These are phyloP conservation scores for Powellomyces hirtus DNA, from an alignment of 192 early-diverging fungal genomes.

Conservation along the genomic window DNA sequence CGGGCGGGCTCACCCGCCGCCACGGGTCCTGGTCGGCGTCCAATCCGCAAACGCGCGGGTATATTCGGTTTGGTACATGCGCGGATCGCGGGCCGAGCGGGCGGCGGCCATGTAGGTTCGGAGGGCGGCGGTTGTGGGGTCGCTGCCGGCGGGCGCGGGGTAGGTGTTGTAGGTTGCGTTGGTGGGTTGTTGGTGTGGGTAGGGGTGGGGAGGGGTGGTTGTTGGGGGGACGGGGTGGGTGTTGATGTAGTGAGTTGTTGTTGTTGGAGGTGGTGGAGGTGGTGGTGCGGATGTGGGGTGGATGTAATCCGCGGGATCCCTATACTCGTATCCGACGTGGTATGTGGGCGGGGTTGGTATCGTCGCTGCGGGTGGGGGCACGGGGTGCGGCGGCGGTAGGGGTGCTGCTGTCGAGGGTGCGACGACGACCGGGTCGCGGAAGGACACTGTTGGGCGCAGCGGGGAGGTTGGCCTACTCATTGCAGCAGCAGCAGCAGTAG, in stretches of 20 bases:
- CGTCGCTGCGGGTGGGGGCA: no score
- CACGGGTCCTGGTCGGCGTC: no score
- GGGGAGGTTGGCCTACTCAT: no score
- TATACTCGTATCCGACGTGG: not conserved
- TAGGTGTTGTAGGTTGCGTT: not conserved
- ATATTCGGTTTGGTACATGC: slow-evolving; percentile 1
- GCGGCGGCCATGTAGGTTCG: not conserved
- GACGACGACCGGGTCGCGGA: no score
- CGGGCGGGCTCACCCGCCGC: no score
- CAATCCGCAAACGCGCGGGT: not conserved
- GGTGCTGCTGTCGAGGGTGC: no score
- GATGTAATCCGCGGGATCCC: not conserved
- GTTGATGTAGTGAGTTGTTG: not conserved
- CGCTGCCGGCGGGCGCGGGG: not conserved
- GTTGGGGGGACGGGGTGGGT: not conserved
- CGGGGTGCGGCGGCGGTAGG: no score
- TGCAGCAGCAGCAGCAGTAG: no score
- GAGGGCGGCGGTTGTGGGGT: not conserved
- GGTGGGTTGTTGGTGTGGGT: not conserved
- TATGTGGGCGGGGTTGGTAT: not conserved
- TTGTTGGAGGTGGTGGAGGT: not conserved
- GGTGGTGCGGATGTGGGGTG: not conserved
- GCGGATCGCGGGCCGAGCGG: not conserved
- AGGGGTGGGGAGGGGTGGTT: not conserved
- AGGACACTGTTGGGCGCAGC: no score